A percentile compares a stretch with the other conserved stretches of the same genome.
These are phyloP conservation scores for Fusarium brevicatenulatum DNA, from an alignment of 2,329 filamentous ascomycete species.

Conservation along the genomic window DNA sequence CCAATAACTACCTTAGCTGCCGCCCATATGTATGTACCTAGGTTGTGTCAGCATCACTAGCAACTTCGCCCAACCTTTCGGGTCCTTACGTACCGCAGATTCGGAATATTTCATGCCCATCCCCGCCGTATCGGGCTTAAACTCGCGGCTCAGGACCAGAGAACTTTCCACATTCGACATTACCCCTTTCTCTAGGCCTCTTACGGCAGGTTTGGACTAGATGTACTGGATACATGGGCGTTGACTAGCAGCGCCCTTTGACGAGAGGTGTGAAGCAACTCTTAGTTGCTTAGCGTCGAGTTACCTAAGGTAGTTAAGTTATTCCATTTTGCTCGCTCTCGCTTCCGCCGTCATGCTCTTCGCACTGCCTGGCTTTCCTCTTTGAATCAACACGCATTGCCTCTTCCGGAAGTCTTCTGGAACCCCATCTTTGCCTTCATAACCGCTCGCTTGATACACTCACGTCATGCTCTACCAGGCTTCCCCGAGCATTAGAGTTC, in stretches of 20 bases:
- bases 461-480: conserved; percentile 1
- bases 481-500: conserved; percentile 33
- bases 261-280: conserved; percentile 10
- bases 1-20: conserved; percentile 9
- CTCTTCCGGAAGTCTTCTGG: conserved; percentile 42
- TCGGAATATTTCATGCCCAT: conserved; percentile 23
- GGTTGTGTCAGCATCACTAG: conserved; percentile 3
- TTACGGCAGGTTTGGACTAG: background rate
- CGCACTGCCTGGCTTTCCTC: conserved; percentile 17
- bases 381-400: conserved; percentile 7
- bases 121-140: conserved; percentile 25
- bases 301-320: background rate
- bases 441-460: background rate
- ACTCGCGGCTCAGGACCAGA: conserved; percentile 4
- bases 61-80: conserved; percentile 22
- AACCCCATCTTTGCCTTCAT: conserved; percentile 9
- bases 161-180: background rate
- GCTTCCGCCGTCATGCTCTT: conserved; percentile 9
- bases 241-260: conserved; percentile 23
- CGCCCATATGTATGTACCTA: background rate
- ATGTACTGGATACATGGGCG: conserved; percentile 40
- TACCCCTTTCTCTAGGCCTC: conserved; percentile 29
- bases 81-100: conserved; percentile 21
- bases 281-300: conserved; percentile 28
- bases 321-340: conserved; percentile 12